phyloP scores from a whole-genome alignment of 495 filamentous ascomycete genomes.

The Penicillium ucsense region DNA sequence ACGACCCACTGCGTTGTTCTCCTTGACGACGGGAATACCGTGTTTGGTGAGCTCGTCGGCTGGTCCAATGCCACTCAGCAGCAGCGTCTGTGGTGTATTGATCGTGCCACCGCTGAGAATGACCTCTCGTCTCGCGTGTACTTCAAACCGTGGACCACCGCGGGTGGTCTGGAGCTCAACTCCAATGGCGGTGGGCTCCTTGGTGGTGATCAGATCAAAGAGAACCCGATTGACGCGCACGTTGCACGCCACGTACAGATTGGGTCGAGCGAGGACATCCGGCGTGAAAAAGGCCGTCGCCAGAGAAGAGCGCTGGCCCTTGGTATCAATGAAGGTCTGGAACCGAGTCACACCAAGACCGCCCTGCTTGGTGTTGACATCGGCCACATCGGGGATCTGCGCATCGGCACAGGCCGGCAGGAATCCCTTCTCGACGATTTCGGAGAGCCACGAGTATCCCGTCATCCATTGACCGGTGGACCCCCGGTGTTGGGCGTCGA shows the following conservation, averaged over 20 bases:
- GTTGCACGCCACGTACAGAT: constrained; percentile 12
- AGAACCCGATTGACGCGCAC: constrained; percentile 11
- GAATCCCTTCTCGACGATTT: constrained; percentile 15
- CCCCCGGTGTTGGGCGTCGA: constrained; percentile 10
- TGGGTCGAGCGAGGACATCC: constrained; percentile 9
- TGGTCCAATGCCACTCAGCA: neutral
- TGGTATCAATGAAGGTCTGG: constrained; percentile 14
- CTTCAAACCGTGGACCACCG: constrained; percentile 11
- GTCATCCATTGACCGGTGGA: constrained; percentile 7
- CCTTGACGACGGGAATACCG: neutral
- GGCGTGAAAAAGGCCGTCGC: constrained; percentile 13
- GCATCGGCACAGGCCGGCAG: constrained; percentile 13
- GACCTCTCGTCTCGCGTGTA: constrained; percentile 9
- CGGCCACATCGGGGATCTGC: neutral
- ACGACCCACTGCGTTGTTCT: constrained; percentile 6
- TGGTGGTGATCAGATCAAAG: constrained; percentile 5
- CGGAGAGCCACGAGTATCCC: constrained; percentile 13
- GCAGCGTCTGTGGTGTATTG: neutral
- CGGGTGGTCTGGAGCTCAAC: constrained; percentile 10
- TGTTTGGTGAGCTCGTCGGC: neutral
- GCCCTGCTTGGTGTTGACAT: constrained; percentile 6
- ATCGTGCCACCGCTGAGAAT: neutral
- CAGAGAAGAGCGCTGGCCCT: constrained; percentile 14
- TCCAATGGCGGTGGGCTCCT: constrained; percentile 6
- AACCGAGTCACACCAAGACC: constrained; percentile 12